Conservation (phyloP, 2,329 filamentous ascomycete genomes). For the Coccinonectria pachysandricola region DNA sequence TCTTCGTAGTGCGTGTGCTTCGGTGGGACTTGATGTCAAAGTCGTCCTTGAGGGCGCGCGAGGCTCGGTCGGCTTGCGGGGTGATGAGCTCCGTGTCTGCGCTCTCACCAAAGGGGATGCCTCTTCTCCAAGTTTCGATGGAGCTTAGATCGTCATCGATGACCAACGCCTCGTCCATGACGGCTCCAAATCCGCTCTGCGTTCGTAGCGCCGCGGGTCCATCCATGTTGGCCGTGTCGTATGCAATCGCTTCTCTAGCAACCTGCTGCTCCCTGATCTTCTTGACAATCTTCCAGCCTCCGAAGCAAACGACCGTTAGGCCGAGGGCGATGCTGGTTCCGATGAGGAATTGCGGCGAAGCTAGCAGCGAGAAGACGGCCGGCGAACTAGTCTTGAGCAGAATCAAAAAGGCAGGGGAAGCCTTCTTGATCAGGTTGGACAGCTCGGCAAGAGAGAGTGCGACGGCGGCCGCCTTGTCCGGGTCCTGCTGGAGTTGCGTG, state of each 20-base stretch:
- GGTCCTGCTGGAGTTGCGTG: slow-evolving; percentile 55
- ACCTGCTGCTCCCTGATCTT: slow-evolving; percentile 47
- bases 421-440: slow-evolving; percentile 68
- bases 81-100: slow-evolving; percentile 49
- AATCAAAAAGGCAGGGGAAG: slow-evolving; percentile 70
- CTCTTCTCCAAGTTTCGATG: slow-evolving; percentile 50
- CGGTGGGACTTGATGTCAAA: slow-evolving; percentile 28
- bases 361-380: slow-evolving; percentile 74
- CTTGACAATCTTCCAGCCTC: slow-evolving; percentile 96
- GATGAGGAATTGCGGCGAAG: slow-evolving; percentile 89
- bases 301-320: slow-evolving; percentile 90
- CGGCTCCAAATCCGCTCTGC: slow-evolving; percentile 21
- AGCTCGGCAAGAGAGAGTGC: slow-evolving; percentile 89
- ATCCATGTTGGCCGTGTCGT: slow-evolving; percentile 14
- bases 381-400: slow-evolving; percentile 74
- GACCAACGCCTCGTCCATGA: slow-evolving; percentile 46
- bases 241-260: slow-evolving; percentile 20
- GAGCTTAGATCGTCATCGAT: slow-evolving; percentile 47
- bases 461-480: slow-evolving; percentile 87
- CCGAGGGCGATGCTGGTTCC: slow-evolving; percentile 81
- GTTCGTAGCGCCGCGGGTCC: slow-evolving; percentile 18
- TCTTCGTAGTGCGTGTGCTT: slow-evolving; percentile 23
- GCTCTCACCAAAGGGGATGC: slow-evolving; percentile 38
- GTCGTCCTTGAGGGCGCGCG: slow-evolving; percentile 35
- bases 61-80: slow-evolving; percentile 41